Base-by-base conservation (phyloP, 2,329 filamentous ascomycete genomes). In the Neofusicoccum sp. region DNA sequence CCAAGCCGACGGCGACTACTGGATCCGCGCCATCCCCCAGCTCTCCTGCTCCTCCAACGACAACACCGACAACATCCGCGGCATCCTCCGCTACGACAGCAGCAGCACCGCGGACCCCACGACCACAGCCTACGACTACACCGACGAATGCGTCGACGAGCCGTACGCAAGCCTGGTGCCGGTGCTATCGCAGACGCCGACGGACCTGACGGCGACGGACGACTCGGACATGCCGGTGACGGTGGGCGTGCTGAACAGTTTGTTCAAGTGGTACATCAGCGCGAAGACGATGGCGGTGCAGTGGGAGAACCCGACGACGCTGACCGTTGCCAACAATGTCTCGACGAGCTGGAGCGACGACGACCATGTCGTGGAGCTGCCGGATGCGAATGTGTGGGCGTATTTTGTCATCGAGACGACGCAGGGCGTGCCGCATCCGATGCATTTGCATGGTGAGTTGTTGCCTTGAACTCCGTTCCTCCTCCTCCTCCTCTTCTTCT, bases 241-340 rank as follows among this genome's bases (percentile, higher is more conserved):
- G 1, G 67, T 72, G 5, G 63, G 61, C 31, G 62, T 65, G 2
- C 66, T 68, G 26, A 47, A 49, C 38, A 69, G 67, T 20, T 53
- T 69, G 2, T 66, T 73, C 5, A 67, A 72, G 2, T 73, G 71
- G 71, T 71, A 65, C 28, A 64, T 73, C 56, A 82, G 82, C 68
- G 74, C 70, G 34, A 80, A 74, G 9, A 77, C 76, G 7, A 75
- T 83, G 69, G 57, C 73, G 5, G 71, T 83, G 5, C 73, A 82
- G 60, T 83, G 80, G 73, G 68, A 68, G 7, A 67, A 80, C 53
- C 81, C 82, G 5, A 83, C 80, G 0, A 69, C 79, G 3, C 62
- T 70, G 54, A 67, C 66, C n/a, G 65, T 76, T 28, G 66, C 64
- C 59, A 69, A 71, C 9, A 65, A 68, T 20, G 69, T 72, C 20